Base-by-base conservation (phyloP, 371 early-diverging fungal genomes). In the Entomophthora muscae region DNA sequence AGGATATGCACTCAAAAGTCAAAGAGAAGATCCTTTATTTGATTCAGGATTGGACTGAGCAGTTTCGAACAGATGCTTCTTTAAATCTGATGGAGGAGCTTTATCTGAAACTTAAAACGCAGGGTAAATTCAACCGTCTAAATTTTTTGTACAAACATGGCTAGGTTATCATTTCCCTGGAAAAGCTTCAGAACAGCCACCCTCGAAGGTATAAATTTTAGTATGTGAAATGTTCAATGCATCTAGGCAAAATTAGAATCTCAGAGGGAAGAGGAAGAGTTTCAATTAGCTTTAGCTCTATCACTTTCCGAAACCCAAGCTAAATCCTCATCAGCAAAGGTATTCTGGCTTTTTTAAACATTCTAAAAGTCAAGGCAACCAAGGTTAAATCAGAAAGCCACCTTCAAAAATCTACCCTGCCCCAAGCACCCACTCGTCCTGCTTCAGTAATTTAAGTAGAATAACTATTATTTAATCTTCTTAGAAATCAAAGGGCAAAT, bases 11-110 rank as follows among this genome's bases (percentile, higher is more conserved):
- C 68, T 80, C 81, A 3, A 81, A 78, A 28, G 90, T 93, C 1
- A 78, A 84, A 69, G 78, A 80, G 58, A 75, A 89, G 67, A 83
- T 91, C 13, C 72, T 93, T 52, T 91, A 91, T 53, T 72, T 87
- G 53, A 85, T 96, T 67, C 93, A 91, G 72, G 80, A 84, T 66
- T 97, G 97, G 84, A 86, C 90, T 0, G 84, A 84, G 68, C 85
- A 83, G 59, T 94, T 93, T 70, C 80, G 84, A 65, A 72, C 77
- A 29, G 88, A 93, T 63, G 82, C 91, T 7, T 75, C 80, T 0
- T 76, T 93, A 30, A 88, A 90, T 3, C 75, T 88, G 63, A 90
- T 94, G 84, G 87, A 86, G 61, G 92, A 93, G 66, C 85, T 89
- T 0, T 88, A 87, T 67, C 81, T 86, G 24, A 80, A 84, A 54